These are phyloP conservation scores for Cyathus pygmaeus DNA, from an alignment of 1,284 basidiomycete species.

Conservation along the genomic window DNA sequence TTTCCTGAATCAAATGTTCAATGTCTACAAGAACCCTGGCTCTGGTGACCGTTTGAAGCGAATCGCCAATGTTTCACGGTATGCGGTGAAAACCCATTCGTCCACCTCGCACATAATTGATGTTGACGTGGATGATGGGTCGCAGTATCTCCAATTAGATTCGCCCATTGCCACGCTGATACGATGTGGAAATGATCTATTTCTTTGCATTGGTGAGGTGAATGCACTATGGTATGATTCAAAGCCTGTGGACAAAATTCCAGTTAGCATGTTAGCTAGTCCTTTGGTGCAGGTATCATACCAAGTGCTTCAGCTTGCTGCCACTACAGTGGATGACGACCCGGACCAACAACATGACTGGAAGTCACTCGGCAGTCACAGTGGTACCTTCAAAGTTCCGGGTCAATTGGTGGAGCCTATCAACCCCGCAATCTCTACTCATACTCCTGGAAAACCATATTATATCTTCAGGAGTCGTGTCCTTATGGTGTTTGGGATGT, in stretches of 20 bases:
- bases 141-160: constrained; percentile 8
- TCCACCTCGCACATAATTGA: constrained; percentile 1
- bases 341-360: too few species aligned
- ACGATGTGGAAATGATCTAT: constrained; percentile 15
- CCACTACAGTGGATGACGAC: too few species aligned
- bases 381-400: too few species aligned
- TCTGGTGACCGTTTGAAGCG: constrained; percentile 4
- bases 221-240: constrained; percentile 11
- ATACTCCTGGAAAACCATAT: too few species aligned
- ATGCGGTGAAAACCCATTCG: background rate
- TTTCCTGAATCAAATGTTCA: background rate
- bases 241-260: constrained; percentile 6
- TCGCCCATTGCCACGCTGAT: constrained; percentile 18
- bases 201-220: constrained; percentile 20
- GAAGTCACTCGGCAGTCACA: too few species aligned
- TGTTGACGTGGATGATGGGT: constrained; percentile 1
- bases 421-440: too few species aligned
- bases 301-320: constrained; percentile 8
- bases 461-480: too few species aligned
- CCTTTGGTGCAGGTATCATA: constrained; percentile 9
- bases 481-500: too few species aligned
- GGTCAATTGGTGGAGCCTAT: too few species aligned
- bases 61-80: constrained; percentile 1
- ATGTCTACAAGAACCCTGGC: constrained; percentile 1
- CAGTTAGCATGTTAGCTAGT: constrained; percentile 8